phyloP scores from a whole-genome alignment of 1,284 basidiomycete genomes.

The Leccinum discolor region DNA sequence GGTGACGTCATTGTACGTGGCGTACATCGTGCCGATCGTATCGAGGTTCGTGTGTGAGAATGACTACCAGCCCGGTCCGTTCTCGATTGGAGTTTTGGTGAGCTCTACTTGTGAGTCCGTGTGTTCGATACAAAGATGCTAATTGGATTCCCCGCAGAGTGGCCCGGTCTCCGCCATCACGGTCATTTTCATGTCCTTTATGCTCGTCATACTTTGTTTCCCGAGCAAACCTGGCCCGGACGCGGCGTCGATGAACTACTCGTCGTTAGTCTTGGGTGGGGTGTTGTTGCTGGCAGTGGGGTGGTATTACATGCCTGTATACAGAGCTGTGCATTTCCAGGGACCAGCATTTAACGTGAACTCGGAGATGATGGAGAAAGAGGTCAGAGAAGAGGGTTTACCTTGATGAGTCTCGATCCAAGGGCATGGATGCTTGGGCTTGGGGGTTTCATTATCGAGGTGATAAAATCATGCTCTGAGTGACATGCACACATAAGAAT shows the following conservation, averaged over 20 bases:
- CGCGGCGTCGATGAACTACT: constrained; percentile 31
- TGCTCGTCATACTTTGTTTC: constrained; percentile 31
- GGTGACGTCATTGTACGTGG: too few species aligned
- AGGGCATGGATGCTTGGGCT: not conserved
- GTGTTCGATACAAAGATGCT: not conserved
- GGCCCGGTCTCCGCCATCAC: constrained; percentile 26
- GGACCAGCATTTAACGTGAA: constrained; percentile 17
- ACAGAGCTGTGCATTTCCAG: constrained; percentile 24
- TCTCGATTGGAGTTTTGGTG: not conserved
- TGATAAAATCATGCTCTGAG: not conserved
- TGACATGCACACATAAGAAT: not conserved
- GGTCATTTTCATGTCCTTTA: constrained; percentile 30
- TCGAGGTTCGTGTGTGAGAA: not conserved
- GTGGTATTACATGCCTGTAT: constrained; percentile 33
- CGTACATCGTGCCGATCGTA: too few species aligned
- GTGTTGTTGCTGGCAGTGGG: constrained; percentile 18
- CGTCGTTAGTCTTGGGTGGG: constrained; percentile 29
- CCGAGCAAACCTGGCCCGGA: constrained; percentile 17
- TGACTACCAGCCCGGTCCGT: not conserved
- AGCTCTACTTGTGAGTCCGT: not conserved
- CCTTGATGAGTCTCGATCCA: not conserved
- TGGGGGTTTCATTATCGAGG: not conserved
- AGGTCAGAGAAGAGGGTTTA: not conserved
- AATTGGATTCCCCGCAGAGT: constrained; percentile 15
- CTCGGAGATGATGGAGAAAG: not conserved